Evolutionary conservation across 2,329 filamentous ascomycete genomes (phyloP).

Genomic region (Aspergillus pseudoglaucus): DNA sequence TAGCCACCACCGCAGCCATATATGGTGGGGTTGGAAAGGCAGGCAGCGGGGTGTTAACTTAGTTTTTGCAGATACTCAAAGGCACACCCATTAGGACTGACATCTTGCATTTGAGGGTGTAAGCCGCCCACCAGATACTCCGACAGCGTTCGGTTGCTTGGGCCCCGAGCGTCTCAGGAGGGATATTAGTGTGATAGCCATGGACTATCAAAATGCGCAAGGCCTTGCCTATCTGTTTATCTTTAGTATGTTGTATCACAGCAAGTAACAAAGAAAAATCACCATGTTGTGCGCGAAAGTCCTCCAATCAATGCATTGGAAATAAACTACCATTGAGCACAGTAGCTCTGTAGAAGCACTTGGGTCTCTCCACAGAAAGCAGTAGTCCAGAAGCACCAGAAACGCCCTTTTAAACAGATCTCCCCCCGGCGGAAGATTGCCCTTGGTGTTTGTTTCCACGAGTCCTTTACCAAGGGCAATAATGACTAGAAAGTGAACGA

Average conservation of each 20-base stretch:
- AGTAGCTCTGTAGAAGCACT: constrained; percentile 45
- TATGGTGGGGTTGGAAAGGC: no score
- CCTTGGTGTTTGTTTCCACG: constrained; percentile 32
- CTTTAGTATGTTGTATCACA: neutral
- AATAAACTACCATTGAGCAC: constrained; percentile 47
- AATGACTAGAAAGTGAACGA: constrained; percentile 49
- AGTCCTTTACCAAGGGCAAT: constrained; percentile 53
- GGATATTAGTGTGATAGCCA: constrained; percentile 49
- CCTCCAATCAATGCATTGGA: constrained; percentile 47
- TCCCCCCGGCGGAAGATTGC: constrained; percentile 40
- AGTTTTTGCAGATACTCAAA: constrained; percentile 1
- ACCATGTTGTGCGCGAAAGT: constrained; percentile 43
- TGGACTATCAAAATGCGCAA: constrained; percentile 45
- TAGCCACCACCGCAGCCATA: no score
- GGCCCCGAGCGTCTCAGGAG: constrained; percentile 34
- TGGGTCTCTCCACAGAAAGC: constrained; percentile 37
- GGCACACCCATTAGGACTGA: constrained; percentile 50
- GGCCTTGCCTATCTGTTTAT: constrained; percentile 44
- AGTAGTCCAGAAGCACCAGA: constrained; percentile 38
- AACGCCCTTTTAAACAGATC: constrained; percentile 44
- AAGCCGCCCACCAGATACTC: constrained; percentile 51
- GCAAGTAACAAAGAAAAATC: constrained; percentile 8
- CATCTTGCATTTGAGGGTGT: constrained; percentile 49
- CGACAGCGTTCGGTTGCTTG: constrained; percentile 41
- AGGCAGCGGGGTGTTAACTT: no score